Evolutionary conservation across 345 rosid species (phyloP), one percentile per base, ranked within the genome.

Genomic region (Corchorus capsularis): DNA sequence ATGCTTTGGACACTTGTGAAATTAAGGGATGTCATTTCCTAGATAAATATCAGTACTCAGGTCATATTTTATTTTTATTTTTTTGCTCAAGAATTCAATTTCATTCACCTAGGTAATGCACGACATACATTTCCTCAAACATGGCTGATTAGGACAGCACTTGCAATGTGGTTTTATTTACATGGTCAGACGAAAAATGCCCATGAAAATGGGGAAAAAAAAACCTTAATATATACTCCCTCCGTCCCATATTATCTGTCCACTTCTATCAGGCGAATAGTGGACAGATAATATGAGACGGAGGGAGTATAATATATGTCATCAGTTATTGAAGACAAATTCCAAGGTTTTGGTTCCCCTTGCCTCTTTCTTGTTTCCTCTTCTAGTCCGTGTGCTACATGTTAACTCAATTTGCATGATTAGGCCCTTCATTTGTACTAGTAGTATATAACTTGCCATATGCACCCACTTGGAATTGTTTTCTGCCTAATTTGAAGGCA

Each of bases 71-170:
- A n/a, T n/a, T 62, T 34, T 5, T 55, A 11, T n/a, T 54, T 53
- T 20, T 54, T 14, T 61, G 27, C 27, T 27, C 1, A 27, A 27
- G 27, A 27, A 27, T 27, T 27, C 27, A 27, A 27, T 27, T 27
- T 39, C 4, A 3, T 60, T 27, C 17, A 62, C 11, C 19, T 63
- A 35, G 46, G 46, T 8, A 63, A 63, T 17, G 27, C n/a, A n/a
- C 61, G 49, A 39, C 68, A 37, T 63, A 6, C 22, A 63, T 63
- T 39, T 63, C 68, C 68, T 63, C 68, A 17, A 37, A 37, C 68
- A 63, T 63, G 68, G 22, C 22, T 63, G 68, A 63, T 37, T 37
- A 35, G 37, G 46, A 59, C 63, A 59, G 37, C 35, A 59, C 37
- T 59, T 59, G 47, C 15, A 22, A 22, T 59, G 37, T 4, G 63